These are phyloP conservation scores for Yarrowia deformans DNA, from an alignment of 805 yeast genomes.

Conservation along the genomic window DNA sequence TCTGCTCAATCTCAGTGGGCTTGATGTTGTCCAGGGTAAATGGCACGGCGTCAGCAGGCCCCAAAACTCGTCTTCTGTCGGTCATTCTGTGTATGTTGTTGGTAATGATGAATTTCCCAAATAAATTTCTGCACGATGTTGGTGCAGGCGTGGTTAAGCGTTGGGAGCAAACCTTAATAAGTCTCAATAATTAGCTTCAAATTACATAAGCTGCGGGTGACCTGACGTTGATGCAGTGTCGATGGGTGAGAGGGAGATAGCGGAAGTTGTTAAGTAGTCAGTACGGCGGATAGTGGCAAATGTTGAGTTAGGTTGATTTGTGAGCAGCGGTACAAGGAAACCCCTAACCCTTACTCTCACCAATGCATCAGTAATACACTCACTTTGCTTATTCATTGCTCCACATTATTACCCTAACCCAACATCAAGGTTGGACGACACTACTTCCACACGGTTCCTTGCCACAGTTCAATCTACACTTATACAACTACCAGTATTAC, in stretches of 20 bases:
- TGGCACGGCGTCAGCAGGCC: constrained; percentile 73
- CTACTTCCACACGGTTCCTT: constrained; percentile 16
- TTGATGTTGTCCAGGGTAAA: constrained; percentile 49
- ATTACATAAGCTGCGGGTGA: neutral
- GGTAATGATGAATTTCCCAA: neutral
- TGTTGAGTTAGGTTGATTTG: too few species aligned
- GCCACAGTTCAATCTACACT: constrained; percentile 2
- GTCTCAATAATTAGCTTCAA: too few species aligned
- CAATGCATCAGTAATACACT: neutral
- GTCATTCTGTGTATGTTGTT: constrained; percentile 1
- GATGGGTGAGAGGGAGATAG: too few species aligned
- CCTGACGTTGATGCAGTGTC: too few species aligned
- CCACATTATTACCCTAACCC: constrained; percentile 15
- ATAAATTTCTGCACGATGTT: neutral
- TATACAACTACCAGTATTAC: neutral
- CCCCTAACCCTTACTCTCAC: neutral
- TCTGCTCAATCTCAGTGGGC: constrained; percentile 42
- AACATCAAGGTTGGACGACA: constrained; percentile 8
- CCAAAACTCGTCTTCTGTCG: constrained; percentile 87
- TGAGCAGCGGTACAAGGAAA: too few species aligned
- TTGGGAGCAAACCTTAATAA: neutral
- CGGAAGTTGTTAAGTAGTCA: too few species aligned
- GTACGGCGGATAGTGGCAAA: too few species aligned
- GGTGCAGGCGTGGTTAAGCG: neutral
- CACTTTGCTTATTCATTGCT: neutral